Base-by-base conservation (phyloP, 768 basidiomycete genomes). In the Boletus pseudopeckii region DNA sequence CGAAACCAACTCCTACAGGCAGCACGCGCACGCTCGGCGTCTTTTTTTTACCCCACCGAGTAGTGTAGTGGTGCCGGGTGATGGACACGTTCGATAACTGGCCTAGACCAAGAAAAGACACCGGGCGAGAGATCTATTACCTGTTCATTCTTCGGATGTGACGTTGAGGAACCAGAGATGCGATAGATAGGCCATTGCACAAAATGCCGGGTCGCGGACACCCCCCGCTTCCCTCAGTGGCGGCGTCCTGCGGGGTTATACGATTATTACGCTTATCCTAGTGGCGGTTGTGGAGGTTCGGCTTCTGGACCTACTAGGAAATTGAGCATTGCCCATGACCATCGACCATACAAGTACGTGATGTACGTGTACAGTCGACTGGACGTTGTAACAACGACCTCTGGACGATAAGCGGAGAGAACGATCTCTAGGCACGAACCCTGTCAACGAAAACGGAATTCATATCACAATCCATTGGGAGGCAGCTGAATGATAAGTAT, bases 281-380 rank as follows among this genome's bases (percentile, higher is more conserved):
- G 8, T 28, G 39, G 11, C 10, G 38, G n/a, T 11, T 39, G n/a
- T 18, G 38, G n/a, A 38, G 24, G 37, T n/a, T 38, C 37, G n/a
- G 37, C n/a, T 18, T 5, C 24, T 24, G 24, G 24, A 24, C 3
- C 24, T 22, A 22, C 22, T 2, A 8, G 8, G 15, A 17, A 15
- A 24, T 24, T 3, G 24, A 9, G 15, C 10, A 28, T 7, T 22
- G 40, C 28, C 8, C 8, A 28, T 9, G 28, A 9, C 28, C 28
- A 9, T 41, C 40, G 22, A 24, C 14, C 18, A 20, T 20, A 40
- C 40, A 41, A 8, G 11, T 26, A 28, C 28, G 43, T 28, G 28
- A 30, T n/a, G 30, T 41, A 55, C 48, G 43, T 47, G 43, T 38
- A 22, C 46, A 41, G 41, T 47, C 46, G 52, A 36, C 34, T 40